These are phyloP conservation scores for Mycena citricolor DNA, from an alignment of 1,284 basidiomycete species.

Conservation along the genomic window DNA sequence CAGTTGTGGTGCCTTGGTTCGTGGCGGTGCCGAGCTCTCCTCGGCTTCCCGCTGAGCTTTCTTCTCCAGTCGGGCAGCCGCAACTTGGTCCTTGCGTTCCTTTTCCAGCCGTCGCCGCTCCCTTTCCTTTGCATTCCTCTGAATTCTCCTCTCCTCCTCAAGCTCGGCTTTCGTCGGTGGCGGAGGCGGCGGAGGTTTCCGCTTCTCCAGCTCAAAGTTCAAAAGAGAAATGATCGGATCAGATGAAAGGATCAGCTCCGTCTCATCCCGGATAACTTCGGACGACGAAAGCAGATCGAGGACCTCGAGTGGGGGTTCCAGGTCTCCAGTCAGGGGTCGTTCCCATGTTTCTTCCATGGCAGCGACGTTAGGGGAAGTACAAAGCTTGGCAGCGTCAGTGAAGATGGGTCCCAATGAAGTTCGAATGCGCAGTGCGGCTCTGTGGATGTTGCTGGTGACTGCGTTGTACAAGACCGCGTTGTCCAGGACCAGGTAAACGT, in stretches of 20 bases:
- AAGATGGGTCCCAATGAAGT: constrained; percentile 60
- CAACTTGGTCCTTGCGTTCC: neutral
- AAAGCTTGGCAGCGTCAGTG: constrained; percentile 49
- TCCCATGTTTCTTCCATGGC: constrained; percentile 13
- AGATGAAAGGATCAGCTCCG: constrained; percentile 51
- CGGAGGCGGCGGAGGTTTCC: constrained; percentile 50
- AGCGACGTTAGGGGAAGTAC: constrained; percentile 21
- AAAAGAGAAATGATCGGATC: constrained; percentile 71
- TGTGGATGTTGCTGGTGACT: constrained; percentile 70
- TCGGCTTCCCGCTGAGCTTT: constrained; percentile 12
- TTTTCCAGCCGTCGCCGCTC: neutral
- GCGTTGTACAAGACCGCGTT: constrained; percentile 92
- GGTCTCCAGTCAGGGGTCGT: constrained; percentile 36
- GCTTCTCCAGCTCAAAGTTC: constrained; percentile 59
- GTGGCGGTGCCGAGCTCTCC: constrained; percentile 30
- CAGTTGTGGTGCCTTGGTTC: constrained; percentile 3
- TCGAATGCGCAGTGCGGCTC: constrained; percentile 71
- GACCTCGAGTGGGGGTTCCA: constrained; percentile 65
- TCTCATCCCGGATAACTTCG: constrained; percentile 49
- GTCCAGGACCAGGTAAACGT: constrained; percentile 78
- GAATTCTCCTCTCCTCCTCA: neutral
- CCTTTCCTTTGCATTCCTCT: neutral
- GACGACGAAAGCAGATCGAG: constrained; percentile 55
- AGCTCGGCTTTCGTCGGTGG: constrained; percentile 32
- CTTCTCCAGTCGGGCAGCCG: neutral